phyloP scores from a whole-genome alignment of 352 stramenopile genomes.

The Pythium phragmitis region DNA sequence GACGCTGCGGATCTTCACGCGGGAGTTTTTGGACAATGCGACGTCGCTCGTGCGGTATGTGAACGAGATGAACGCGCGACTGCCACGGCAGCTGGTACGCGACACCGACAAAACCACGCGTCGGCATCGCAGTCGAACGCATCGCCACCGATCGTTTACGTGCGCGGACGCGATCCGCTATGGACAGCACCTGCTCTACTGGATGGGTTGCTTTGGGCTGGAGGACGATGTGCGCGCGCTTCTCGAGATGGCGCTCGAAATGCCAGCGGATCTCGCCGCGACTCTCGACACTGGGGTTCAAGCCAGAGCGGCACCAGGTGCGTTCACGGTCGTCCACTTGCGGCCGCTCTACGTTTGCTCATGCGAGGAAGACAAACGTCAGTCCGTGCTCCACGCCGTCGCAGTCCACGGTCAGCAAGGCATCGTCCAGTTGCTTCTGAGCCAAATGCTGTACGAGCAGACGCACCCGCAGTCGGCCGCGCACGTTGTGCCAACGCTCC shows the following conservation, averaged over 20 bases:
- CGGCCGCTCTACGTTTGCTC: slow-evolving; percentile 60
- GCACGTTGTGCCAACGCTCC: neutral
- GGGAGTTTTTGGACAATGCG: slow-evolving; percentile 55
- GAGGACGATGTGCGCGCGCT: slow-evolving; percentile 47
- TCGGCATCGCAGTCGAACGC: neutral
- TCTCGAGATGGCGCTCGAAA: slow-evolving; percentile 37
- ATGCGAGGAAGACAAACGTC: slow-evolving; percentile 60
- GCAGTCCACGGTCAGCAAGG: slow-evolving; percentile 50
- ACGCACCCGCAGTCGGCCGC: slow-evolving; percentile 19
- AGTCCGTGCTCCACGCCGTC: slow-evolving; percentile 65
- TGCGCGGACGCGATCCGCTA: slow-evolving; percentile 55
- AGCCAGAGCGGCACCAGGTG: neutral
- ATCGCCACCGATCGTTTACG: slow-evolving; percentile 26
- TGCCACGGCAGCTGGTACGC: slow-evolving; percentile 31
- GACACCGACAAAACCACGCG: neutral
- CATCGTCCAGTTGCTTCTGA: slow-evolving; percentile 52
- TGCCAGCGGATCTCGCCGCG: slow-evolving; percentile 11
- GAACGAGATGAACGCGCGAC: slow-evolving; percentile 55
- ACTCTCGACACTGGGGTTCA: neutral
- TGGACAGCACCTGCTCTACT: slow-evolving; percentile 78
- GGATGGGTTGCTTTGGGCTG: slow-evolving; percentile 68
- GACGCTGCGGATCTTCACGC: slow-evolving; percentile 43
- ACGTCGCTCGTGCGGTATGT: slow-evolving; percentile 48
- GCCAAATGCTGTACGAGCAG: slow-evolving; percentile 46
- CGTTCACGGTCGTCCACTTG: slow-evolving; percentile 24